Evolutionary conservation across 148 eudicot species (phyloP).

Genomic region (Camellia granthamiana): DNA sequence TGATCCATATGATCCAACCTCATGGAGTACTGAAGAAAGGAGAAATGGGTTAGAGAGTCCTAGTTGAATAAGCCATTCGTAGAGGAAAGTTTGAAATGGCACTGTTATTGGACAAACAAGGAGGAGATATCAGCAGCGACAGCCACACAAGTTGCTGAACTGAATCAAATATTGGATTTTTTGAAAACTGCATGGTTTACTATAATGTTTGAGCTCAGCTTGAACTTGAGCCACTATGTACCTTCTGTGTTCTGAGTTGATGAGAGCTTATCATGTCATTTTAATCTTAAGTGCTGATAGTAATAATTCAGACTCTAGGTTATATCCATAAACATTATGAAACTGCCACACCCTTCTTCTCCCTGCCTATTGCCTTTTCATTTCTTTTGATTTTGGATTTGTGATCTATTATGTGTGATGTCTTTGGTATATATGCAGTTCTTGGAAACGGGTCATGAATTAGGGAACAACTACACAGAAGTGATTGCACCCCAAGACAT

Average conservation of each 20-base stretch:
- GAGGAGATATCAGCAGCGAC: no score
- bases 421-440: conserved; percentile 50
- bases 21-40: neutral
- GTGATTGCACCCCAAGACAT: conserved; percentile 95
- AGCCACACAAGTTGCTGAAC: no score
- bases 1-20: neutral
- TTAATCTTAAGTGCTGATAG: neutral
- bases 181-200: neutral
- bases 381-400: neutral
- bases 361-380: neutral
- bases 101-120: neutral
- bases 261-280: neutral
- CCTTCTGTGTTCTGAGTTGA: neutral
- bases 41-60: neutral
- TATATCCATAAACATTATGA: neutral
- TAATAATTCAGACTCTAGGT: neutral
- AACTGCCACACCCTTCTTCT: neutral
- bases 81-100: no score
- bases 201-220: neutral
- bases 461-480: conserved; percentile 78
- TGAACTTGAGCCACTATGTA: neutral
- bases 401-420: neutral
- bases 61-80: neutral
- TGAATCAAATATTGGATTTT: neutral
- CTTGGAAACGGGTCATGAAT: conserved; percentile 79